Percentiles rank a stretch among this genome's conserved stretches.
Evolutionary conservation across 2,329 filamentous ascomycete genomes (phyloP).

Genomic region (Aschersonia sp.): DNA sequence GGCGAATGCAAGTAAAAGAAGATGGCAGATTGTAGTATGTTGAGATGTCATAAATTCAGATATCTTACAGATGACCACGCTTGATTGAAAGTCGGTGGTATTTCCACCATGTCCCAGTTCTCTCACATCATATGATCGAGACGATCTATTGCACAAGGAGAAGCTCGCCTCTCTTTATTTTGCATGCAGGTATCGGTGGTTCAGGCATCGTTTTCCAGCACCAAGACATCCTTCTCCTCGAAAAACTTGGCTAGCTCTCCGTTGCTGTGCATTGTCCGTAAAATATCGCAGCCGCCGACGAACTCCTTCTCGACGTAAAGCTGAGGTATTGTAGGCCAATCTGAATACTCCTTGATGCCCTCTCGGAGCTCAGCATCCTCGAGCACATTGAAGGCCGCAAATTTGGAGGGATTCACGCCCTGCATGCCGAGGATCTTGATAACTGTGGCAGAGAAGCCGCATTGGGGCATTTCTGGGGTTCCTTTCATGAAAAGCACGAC

Average conservation of each 20-base stretch:
- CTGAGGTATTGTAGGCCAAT: slow-evolving; percentile 98
- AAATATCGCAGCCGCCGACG: slow-evolving; percentile 90
- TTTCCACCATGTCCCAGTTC: too few species aligned
- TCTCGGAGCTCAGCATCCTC: slow-evolving; percentile 77
- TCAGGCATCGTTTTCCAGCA: slow-evolving; percentile 27
- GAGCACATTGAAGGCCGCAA: slow-evolving; percentile 94
- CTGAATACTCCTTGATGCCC: slow-evolving; percentile 97
- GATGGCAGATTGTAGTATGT: background rate
- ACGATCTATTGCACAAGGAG: too few species aligned
- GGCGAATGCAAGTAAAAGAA: background rate
- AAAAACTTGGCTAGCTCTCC: slow-evolving; percentile 84
- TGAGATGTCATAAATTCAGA: too few species aligned
- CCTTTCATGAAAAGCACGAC: slow-evolving; percentile 99
- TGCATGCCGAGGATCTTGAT: slow-evolving; percentile 93
- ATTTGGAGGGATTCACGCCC: slow-evolving; percentile 88
- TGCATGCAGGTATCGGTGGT: background rate
- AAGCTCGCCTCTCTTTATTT: too few species aligned
- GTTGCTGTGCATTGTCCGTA: slow-evolving; percentile 94
- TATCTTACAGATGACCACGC: too few species aligned
- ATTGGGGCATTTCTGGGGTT: slow-evolving; percentile 88
- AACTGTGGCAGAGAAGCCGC: slow-evolving; percentile 86
- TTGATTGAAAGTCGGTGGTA: too few species aligned
- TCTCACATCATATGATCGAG: too few species aligned
- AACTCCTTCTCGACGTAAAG: slow-evolving; percentile 94
- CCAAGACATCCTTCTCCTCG: slow-evolving; percentile 79